Evolutionary conservation across 192 early-diverging fungal species (phyloP), one percentile per base, ranked within the genome.

Genomic region (Coemansia sp.): DNA sequence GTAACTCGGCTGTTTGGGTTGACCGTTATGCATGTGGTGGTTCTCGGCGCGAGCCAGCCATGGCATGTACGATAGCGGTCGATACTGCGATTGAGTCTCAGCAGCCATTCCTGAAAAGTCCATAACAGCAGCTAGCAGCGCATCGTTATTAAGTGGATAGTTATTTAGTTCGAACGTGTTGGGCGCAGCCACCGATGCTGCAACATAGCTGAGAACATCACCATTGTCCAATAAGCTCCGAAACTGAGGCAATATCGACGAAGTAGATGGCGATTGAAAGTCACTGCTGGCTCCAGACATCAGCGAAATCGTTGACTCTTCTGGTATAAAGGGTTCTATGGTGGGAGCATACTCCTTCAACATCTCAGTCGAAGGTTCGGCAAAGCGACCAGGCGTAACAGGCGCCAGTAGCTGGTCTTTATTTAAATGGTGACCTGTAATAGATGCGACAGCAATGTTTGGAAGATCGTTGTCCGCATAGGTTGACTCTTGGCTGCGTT

Each of bases 181-280:
- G 23, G 70, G 54, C 10, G 70, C 59, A 4, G 78, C 66, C 4
- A 75, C 64, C 7, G 66, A 65, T 17, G 66, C 69, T 5, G 78
- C 69, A 14, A 80, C 70, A 25, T 75, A 80, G 72, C 72, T 75
- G 21, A 80, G 66, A 33, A 80, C 63, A 60, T 80, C 78, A 63
- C 78, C 78, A 20, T 72, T 63, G 42, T 72, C 78, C 50, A 80
- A 64, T 9, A 75, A 42, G 21, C 66, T 63, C 54, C 22, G 27
- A 53, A 31, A 36, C 62, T 64, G 62, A 32, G 42, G 23, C 24
- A 57, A 61, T 51, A 14, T 23, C 31, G 51, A 20, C 27, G 30
- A 53, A 23, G 39, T 6, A 6, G 24, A 30, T 6, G 25, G 63
- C 24, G 53, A 20, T 54, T 32, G 57, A 8, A 29, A 25, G 23